Evolutionary conservation across 2,329 filamentous ascomycete species (phyloP).

Genomic region (Cladosporium sp.): DNA sequence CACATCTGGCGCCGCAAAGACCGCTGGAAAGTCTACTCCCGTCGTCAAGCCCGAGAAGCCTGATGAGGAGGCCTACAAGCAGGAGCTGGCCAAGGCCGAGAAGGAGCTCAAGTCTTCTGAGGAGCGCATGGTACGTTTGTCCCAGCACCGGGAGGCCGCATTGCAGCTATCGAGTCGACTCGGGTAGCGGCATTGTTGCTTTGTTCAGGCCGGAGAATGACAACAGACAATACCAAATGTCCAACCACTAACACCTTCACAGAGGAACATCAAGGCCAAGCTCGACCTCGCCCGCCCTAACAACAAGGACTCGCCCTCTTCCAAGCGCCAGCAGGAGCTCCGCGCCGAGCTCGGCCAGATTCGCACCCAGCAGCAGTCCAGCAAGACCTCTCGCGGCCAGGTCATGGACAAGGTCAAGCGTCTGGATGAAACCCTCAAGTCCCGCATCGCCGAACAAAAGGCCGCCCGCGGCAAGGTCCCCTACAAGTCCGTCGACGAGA

Average conservation of each 20-base stretch:
- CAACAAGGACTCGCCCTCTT: constrained; percentile 73
- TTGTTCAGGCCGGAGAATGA: not conserved
- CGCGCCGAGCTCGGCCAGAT: constrained; percentile 78
- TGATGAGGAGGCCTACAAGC: constrained; percentile 79
- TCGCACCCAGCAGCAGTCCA: constrained; percentile 76
- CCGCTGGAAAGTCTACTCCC: constrained; percentile 26
- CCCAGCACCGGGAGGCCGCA: not conserved
- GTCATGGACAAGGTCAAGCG: constrained; percentile 89
- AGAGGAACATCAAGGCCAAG: constrained; percentile 86
- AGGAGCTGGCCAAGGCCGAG: constrained; percentile 71
- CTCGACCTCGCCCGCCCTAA: constrained; percentile 77
- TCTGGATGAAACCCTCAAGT: constrained; percentile 83
- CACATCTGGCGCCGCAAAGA: constrained; percentile 28
- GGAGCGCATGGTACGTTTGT: constrained; percentile 46
- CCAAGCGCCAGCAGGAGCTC: constrained; percentile 81
- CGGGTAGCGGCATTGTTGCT: constrained; percentile 7
- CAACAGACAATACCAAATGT: not conserved
- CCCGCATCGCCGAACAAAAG: constrained; percentile 82
- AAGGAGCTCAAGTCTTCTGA: constrained; percentile 78
- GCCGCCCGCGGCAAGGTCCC: constrained; percentile 70
- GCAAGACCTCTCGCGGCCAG: constrained; percentile 73
- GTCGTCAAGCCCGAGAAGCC: constrained; percentile 72
- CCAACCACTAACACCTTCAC: constrained; percentile 19
- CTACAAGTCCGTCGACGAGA: constrained; percentile 83
- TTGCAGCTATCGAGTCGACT: too few relatives aligned